Percentiles rank a stretch among this genome's conserved stretches.
Evolutionary conservation across 768 basidiomycete species (phyloP).

Genomic region (Mycena galopus): DNA sequence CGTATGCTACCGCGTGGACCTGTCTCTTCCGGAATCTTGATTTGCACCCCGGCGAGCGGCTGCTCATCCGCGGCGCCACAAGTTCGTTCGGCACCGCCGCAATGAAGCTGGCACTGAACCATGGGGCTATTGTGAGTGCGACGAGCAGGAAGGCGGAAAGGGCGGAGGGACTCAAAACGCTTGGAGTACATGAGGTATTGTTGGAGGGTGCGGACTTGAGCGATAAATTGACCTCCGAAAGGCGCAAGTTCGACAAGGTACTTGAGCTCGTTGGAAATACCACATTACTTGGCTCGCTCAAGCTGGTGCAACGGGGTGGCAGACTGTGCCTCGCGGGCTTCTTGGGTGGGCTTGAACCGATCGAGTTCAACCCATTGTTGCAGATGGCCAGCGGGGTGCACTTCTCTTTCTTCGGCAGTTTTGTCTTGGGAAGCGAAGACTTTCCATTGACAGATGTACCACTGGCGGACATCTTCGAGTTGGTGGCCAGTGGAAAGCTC

Average conservation of each 20-base stretch:
- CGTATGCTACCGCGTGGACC: slow-evolving; percentile 41
- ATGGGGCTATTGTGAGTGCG: slow-evolving; percentile 37
- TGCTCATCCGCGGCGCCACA: slow-evolving; percentile 39
- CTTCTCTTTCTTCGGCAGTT: slow-evolving; percentile 41
- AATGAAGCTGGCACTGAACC: slow-evolving; percentile 33
- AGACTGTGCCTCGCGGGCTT: slow-evolving; percentile 37
- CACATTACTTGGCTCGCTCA: slow-evolving; percentile 35
- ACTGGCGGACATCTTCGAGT: slow-evolving; percentile 24
- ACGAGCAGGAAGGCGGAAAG: slow-evolving; percentile 34
- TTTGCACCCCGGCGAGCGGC: slow-evolving; percentile 28
- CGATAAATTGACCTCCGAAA: slow-evolving; percentile 13
- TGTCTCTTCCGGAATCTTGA: slow-evolving; percentile 38
- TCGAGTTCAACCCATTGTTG: slow-evolving; percentile 39
- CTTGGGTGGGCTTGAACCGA: slow-evolving; percentile 37
- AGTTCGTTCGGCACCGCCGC: slow-evolving; percentile 37
- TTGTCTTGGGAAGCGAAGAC: slow-evolving; percentile 36
- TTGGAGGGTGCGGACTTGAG: slow-evolving; percentile 22
- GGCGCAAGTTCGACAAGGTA: slow-evolving; percentile 36
- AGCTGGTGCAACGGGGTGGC: slow-evolving; percentile 32
- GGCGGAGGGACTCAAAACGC: slow-evolving; percentile 26
- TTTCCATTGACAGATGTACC: slow-evolving; percentile 40
- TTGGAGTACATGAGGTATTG: slow-evolving; percentile 34
- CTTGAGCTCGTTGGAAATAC: slow-evolving; percentile 41
- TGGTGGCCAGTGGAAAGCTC: slow-evolving; percentile 33
- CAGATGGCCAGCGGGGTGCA: slow-evolving; percentile 41